These are phyloP conservation scores for Beauveria bassiana DNA, from an alignment of 2,329 filamentous ascomycete species.

Conservation along the genomic window DNA sequence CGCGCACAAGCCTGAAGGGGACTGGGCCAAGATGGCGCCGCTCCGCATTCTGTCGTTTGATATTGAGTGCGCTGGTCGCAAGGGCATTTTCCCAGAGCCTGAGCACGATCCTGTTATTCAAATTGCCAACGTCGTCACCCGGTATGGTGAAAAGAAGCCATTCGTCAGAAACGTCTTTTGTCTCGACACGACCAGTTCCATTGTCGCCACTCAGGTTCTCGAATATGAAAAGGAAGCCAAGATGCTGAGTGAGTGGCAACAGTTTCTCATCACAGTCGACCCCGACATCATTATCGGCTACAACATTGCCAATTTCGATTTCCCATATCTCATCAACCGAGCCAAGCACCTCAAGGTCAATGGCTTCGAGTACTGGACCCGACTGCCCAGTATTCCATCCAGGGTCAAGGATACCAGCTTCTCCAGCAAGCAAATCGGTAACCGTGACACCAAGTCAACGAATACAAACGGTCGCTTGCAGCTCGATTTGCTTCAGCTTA, in stretches of 20 bases:
- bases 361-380: constrained; percentile 81
- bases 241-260: constrained; percentile 88
- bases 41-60: constrained; percentile 91
- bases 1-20: constrained; percentile 79
- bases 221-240: constrained; percentile 74
- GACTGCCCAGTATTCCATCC: constrained; percentile 64
- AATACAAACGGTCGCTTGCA: constrained; percentile 93
- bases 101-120: constrained; percentile 92
- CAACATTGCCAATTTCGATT: constrained; percentile 98
- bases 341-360: constrained; percentile 74
- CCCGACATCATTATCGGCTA: constrained; percentile 98
- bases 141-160: constrained; percentile 90
- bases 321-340: constrained; percentile 86
- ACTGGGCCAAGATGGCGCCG: constrained; percentile 98
- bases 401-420: constrained; percentile 74
- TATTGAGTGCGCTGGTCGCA: constrained; percentile 96
- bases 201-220: constrained; percentile 89
- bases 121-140: constrained; percentile 91
- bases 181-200: constrained; percentile 81
- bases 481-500: constrained; percentile 85
- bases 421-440: constrained; percentile 97
- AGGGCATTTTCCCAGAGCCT: constrained; percentile 93
- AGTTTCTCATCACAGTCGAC: constrained; percentile 84
- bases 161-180: constrained; percentile 97
- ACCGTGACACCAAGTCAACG: constrained; percentile 85